A percentile compares a stretch with the other conserved stretches of the same genome.
phyloP scores from a whole-genome alignment of 1,284 basidiomycete species.

The Puccinia triticina region DNA sequence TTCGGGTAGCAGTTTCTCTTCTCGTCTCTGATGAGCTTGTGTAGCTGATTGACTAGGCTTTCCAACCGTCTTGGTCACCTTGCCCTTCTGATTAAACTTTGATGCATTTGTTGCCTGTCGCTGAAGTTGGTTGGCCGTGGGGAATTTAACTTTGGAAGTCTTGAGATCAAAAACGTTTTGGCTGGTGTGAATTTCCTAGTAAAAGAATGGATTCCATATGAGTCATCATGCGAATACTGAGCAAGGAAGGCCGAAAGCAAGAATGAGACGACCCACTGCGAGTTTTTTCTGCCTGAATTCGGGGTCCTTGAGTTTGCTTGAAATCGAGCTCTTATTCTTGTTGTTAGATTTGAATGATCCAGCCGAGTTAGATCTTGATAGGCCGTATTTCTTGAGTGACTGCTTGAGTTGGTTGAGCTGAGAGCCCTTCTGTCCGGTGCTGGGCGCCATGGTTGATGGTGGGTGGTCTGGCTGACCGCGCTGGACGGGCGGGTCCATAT shows the following conservation, averaged over 20 bases:
- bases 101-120: conserved; percentile 7
- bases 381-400: conserved; percentile 38
- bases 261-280: conserved; percentile 10
- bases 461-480: too few relatives aligned
- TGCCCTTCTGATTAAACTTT: not conserved
- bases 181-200: conserved; percentile 47
- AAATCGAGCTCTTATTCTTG: conserved; percentile 37
- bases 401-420: conserved; percentile 47
- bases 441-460: conserved; percentile 5
- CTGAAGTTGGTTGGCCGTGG: conserved; percentile 21
- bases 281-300: conserved; percentile 49
- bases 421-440: conserved; percentile 36
- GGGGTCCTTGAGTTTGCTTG: conserved; percentile 35
- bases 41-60: conserved; percentile 43
- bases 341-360: conserved; percentile 5
- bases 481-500: too few relatives aligned
- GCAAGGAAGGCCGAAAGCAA: not conserved
- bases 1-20: conserved; percentile 79
- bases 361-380: conserved; percentile 19
- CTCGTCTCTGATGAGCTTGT: conserved; percentile 54
- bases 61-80: conserved; percentile 33
- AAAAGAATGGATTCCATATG: not conserved
- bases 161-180: conserved; percentile 48
- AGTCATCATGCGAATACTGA: not conserved
- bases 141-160: conserved; percentile 50